Evolutionary conservation across 768 basidiomycete species (phyloP), one percentile per base, ranked within the genome.

Genomic region (Asterophora lycoperdoides): DNA sequence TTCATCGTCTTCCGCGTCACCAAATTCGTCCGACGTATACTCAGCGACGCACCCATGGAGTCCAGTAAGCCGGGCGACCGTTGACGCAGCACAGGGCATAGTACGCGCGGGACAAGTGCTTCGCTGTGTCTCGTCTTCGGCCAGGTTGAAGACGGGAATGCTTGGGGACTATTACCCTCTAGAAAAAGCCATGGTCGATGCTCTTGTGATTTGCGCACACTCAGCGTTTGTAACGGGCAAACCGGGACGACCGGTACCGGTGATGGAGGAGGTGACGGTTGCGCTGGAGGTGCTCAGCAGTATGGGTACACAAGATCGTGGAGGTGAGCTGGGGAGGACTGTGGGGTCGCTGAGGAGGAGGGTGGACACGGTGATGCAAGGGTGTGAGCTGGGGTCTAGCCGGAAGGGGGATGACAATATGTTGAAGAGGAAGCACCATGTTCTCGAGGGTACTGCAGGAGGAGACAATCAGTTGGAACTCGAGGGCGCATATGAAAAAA

Each of bases 21-120:
- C 45, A 7, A 29, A 39, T 10, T 46, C 46, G 15, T 44, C 56
- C 13, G 28, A 23, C n/a, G 52, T 46, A 4, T 57, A 57, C 36
- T 55, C 54, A 6, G 48, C 51, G 5, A 52, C 56, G 44, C 59
- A 66, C 46, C 60, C 70, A 9, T 68, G 71, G 46, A 75, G 75
- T 48, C 79, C 81, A 50, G 82, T 81, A 1, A 72, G 75, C 11
- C 71, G 77, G 32, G 79, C 80, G 29, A 76, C 76, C 26, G 70
- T 86, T 34, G 78, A 76, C 45, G 86, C 89, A 1, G 84, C 86
- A 8, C 85, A 87, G 56, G 64, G 66, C 2, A 76, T 89, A 48
- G 69, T 89, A 30, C 73, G 72, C 48, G 78, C 83, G 0, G 68
- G 73, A 34, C 69, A 68, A 47, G 53, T 70, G 36, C 60, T 80